Base-by-base conservation (phyloP, 768 basidiomycete genomes). In the Lyophyllum shimeji region DNA sequence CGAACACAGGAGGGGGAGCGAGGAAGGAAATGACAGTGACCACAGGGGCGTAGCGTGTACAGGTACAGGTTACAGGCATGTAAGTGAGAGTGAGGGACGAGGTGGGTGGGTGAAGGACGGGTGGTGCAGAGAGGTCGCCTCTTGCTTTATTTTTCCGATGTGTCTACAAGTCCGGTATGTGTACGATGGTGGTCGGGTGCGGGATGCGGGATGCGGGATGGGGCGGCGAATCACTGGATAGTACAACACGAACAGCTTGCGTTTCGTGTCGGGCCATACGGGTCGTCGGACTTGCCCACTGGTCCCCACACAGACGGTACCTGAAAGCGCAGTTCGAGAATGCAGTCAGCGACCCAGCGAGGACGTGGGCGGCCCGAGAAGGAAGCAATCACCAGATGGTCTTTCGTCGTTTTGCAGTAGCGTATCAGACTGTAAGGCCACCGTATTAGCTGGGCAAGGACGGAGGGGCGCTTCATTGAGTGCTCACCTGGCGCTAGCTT, bases 281-380 rank as follows among this genome's bases (percentile, higher is more conserved):
- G 96, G 69, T 99, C 96, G 56, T 96, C 93, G 42, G 84, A 85
- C 67, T 90, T 91, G 60, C 85, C 85, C n/a, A 96, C 87, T 21
- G 92, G 88, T 9, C 97, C 97, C 97, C 97, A 99, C 1, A 99
- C 93, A 18, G 91, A 94, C 23, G 95, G 95, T 47, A 96, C 89
- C 90, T 95, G 65, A 21, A 64, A 62, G 39, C 8, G 39, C 39
- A 40, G 15, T 18, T 40, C 18, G 7, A 3, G n/a, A n/a, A n/a
- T n/a, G n/a, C 18, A 15, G 39, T 40, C 17, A 40, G 39, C 9
- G 5, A 40, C 39, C 7, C 39, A 5, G 39, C 39, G n/a, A 40
- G n/a, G 39, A 40, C n/a, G n/a, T 18, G 39, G 39, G 17, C 39
- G n/a, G 39, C 17, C 7, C 11, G 2, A 29, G 53, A 40, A 11